Evolutionary conservation across 2,329 filamentous ascomycete genomes (phyloP).

Genomic region (Cladophialophora psammophila): DNA sequence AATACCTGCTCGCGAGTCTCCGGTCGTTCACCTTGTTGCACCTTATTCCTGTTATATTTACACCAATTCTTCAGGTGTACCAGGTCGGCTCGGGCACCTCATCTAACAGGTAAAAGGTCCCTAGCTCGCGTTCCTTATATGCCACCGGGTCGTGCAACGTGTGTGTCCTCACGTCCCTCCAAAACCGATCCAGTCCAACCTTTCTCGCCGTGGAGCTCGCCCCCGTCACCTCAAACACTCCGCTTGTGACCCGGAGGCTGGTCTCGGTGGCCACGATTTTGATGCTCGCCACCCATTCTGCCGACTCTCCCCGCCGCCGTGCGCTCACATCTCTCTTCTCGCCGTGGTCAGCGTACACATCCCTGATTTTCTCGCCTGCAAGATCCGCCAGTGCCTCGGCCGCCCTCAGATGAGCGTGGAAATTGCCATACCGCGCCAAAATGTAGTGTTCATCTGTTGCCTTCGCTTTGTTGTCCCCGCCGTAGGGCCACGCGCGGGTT

Average conservation of each 20-base stretch:
- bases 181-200: constrained; percentile 69
- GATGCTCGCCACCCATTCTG: constrained; percentile 68
- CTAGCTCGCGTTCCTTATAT: constrained; percentile 71
- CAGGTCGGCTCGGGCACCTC: constrained; percentile 67
- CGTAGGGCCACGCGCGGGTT: constrained; percentile 70
- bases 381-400: constrained; percentile 66
- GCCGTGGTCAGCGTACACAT: constrained; percentile 56
- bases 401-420: constrained; percentile 67
- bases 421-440: constrained; percentile 69
- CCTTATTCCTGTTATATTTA: not conserved
- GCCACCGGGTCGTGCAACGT: constrained; percentile 71
- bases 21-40: not conserved
- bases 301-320: constrained; percentile 64
- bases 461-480: constrained; percentile 67
- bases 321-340: constrained; percentile 57
- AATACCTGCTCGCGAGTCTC: not conserved
- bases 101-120: constrained; percentile 62
- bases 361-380: constrained; percentile 59
- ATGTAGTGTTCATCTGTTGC: constrained; percentile 71
- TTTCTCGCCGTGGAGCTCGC: constrained; percentile 65
- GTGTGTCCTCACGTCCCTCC: constrained; percentile 71
- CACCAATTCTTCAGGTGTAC: constrained; percentile 60
- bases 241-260: constrained; percentile 63
- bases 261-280: constrained; percentile 71
- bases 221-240: constrained; percentile 71